A percentile compares a stretch with the other conserved stretches of the same genome.
Evolutionary conservation across 2,329 filamentous ascomycete species (phyloP).

Genomic region (Microthyrium microscopicum): DNA sequence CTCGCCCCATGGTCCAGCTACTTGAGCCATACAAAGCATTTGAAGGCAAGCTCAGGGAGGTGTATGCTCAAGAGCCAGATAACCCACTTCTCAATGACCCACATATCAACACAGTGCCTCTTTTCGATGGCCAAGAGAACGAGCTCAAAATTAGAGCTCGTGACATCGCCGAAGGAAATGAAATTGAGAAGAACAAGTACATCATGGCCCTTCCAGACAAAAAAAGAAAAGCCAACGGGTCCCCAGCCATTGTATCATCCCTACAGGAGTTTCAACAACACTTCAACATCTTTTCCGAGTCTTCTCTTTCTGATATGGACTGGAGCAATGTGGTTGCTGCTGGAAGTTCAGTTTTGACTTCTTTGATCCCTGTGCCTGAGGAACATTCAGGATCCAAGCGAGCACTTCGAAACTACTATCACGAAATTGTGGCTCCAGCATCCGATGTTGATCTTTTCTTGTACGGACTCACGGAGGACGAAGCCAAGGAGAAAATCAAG

Average conservation of each 20-base stretch:
- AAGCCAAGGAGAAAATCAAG: conserved; percentile 70
- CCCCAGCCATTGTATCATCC: conserved; percentile 49
- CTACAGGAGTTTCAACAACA: conserved; percentile 60
- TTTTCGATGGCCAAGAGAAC: conserved; percentile 40
- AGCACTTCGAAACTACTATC: conserved; percentile 46
- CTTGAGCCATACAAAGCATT: conserved; percentile 51
- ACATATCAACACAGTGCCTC: conserved; percentile 46
- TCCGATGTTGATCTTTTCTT: conserved; percentile 79
- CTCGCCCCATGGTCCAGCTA: conserved; percentile 39
- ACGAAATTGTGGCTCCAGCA: conserved; percentile 63
- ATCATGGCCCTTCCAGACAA: conserved; percentile 50
- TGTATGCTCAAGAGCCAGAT: conserved; percentile 51
- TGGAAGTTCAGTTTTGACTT: conserved; percentile 67
- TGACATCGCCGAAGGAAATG: conserved; percentile 38
- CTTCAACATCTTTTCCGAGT: conserved; percentile 70
- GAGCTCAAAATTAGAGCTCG: conserved; percentile 47
- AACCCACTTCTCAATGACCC: conserved; percentile 21
- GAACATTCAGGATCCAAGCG: conserved; percentile 27
- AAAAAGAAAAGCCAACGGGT: conserved; percentile 44
- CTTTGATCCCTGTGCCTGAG: conserved; percentile 47
- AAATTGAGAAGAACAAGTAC: conserved; percentile 45
- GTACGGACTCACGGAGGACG: conserved; percentile 59
- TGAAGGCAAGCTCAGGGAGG: conserved; percentile 47
- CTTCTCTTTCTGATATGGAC: conserved; percentile 55
- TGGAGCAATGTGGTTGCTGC: conserved; percentile 73